Percentiles rank a stretch among this genome's conserved stretches.
Conservation (phyloP, 331 rosid genomes). For the Rosa hybrid region DNA sequence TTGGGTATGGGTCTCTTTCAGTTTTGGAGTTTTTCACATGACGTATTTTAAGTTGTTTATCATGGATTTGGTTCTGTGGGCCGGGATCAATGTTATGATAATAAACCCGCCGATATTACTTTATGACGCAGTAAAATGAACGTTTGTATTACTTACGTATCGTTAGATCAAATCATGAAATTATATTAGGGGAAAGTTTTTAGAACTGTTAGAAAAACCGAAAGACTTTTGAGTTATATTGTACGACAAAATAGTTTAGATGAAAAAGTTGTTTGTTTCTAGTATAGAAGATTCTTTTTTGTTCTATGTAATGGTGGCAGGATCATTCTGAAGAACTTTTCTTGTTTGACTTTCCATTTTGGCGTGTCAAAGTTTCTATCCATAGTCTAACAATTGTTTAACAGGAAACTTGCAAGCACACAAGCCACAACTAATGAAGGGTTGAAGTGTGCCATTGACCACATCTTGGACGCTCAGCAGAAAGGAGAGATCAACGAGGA, state of each 20-base stretch:
- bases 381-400: background rate
- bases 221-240: no score
- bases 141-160: no score
- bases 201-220: no score
- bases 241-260: no score
- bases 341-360: background rate
- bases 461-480: constrained; percentile 77
- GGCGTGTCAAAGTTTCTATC: background rate
- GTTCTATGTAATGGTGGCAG: background rate
- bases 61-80: background rate
- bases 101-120: no score
- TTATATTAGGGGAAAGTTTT: no score
- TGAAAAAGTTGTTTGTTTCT: background rate
- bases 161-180: no score
- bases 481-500: constrained; percentile 95
- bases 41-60: background rate
- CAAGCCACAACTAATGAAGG: constrained; percentile 47
- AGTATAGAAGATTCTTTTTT: background rate
- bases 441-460: constrained; percentile 82
- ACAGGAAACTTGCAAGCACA: constrained; percentile 67
- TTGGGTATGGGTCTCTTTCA: background rate
- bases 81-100: background rate
- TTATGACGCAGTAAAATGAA: no score
- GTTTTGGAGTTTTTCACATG: background rate
- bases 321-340: background rate